These are phyloP conservation scores for Arxiozyma heterogenica DNA, from an alignment of 1,139 yeast genomes.

Conservation along the genomic window DNA sequence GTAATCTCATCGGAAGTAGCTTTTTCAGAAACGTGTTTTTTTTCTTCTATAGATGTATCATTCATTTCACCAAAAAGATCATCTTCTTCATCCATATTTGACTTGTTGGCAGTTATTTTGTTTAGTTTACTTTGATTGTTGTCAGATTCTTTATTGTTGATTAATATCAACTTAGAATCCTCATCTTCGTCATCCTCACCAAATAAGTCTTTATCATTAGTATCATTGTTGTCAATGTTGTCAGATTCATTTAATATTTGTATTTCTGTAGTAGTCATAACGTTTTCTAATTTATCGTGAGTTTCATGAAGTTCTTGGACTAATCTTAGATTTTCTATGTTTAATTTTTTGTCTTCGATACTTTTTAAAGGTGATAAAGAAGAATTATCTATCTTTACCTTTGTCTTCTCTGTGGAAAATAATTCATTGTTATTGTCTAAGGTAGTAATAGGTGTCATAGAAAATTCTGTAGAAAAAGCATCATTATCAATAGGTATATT, in stretches of 20 bases:
- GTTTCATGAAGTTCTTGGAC: background rate
- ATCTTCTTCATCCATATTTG: slow-evolving; percentile 17
- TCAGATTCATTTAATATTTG: slow-evolving; percentile 7
- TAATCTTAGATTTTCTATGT: background rate
- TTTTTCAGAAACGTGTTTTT: slow-evolving; percentile 6
- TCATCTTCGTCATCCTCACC: slow-evolving; percentile 12
- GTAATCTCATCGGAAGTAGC: slow-evolving; percentile 24
- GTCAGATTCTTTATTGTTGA: slow-evolving; percentile 9
- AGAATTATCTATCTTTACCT: background rate
- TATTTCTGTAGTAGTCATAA: background rate
- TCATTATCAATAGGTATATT: slow-evolving; percentile 14
- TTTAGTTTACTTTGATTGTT: slow-evolving; percentile 5
- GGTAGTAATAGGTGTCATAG: slow-evolving; percentile 20
- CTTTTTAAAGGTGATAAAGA: slow-evolving; percentile 8
- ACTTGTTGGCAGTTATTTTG: background rate
- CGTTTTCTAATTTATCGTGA: background rate
- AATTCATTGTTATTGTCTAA: slow-evolving; percentile 6
- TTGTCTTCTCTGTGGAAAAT: background rate
- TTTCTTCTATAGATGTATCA: slow-evolving; percentile 15
- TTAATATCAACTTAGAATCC: background rate
- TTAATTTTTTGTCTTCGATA: slow-evolving; percentile 2
- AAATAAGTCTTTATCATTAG: slow-evolving; percentile 11
- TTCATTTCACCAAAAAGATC: slow-evolving; percentile 30
- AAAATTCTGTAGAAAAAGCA: slow-evolving; percentile 16
- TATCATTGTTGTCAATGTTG: slow-evolving; percentile 9